Percentiles rank a stretch among this genome's conserved stretches.
Evolutionary conservation across 345 rosid species (phyloP).

Genomic region (Laguncularia racemosa): DNA sequence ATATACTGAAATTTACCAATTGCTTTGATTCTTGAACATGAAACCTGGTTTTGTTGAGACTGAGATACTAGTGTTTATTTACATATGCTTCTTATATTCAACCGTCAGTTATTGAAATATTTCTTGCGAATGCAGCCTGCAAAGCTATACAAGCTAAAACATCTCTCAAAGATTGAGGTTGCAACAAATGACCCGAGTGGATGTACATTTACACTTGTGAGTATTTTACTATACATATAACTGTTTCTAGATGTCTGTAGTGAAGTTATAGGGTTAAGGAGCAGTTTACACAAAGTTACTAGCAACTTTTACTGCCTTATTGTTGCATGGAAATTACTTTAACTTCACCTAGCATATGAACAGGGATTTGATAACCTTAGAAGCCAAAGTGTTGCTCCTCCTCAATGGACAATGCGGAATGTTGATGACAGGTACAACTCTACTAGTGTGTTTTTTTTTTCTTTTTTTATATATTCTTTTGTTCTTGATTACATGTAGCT

Average conservation of each 20-base stretch:
- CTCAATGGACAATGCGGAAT: conserved; percentile 99
- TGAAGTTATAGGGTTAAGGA: neutral
- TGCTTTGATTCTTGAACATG: no score
- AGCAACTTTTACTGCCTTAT: neutral
- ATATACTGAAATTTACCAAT: no score
- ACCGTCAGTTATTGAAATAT: no score
- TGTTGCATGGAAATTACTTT: neutral
- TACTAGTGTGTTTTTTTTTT: no score
- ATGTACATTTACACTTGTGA: conserved; percentile 91
- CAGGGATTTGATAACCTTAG: conserved; percentile 99
- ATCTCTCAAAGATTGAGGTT: conserved; percentile 94
- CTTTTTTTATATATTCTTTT: no score
- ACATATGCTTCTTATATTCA: no score
- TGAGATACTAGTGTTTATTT: no score
- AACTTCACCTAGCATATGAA: neutral
- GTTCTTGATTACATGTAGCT: neutral
- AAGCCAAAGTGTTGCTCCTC: conserved; percentile 94
- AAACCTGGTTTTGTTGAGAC: no score
- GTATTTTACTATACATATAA: conserved; percentile 2
- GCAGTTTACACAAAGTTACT: no score
- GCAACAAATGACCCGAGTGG: conserved; percentile 92
- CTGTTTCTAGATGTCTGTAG: neutral
- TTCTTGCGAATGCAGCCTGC: conserved; percentile 54
- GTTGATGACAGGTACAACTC: conserved; percentile 72
- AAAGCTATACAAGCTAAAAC: conserved; percentile 89